phyloP scores from a whole-genome alignment of 352 stramenopile genomes.

The Pythium biforme region DNA sequence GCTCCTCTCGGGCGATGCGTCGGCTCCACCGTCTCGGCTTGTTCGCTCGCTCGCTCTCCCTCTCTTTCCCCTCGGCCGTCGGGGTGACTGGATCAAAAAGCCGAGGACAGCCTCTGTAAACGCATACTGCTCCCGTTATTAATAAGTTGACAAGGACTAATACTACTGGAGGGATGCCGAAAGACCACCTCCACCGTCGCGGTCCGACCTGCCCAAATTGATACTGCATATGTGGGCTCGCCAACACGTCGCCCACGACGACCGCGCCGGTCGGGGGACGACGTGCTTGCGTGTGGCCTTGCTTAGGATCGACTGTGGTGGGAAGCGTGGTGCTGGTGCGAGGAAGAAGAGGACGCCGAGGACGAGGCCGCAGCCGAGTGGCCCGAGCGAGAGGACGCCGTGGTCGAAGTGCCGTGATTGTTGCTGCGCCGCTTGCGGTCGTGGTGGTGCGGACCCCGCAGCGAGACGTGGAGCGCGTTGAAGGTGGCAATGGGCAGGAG shows the following conservation, averaged over 20 bases:
- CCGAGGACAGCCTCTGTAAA: conserved; percentile 14
- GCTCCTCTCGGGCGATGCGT: neutral
- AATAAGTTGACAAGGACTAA: conserved; percentile 33
- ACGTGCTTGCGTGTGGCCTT: neutral
- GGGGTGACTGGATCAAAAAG: conserved; percentile 33
- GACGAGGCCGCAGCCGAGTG: conserved; percentile 1
- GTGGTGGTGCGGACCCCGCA: conserved; percentile 1
- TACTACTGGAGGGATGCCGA: conserved; percentile 11
- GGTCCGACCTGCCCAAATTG: conserved; percentile 12
- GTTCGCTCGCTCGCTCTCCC: neutral
- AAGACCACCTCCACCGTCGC: neutral
- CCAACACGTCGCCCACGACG: too few relatives aligned
- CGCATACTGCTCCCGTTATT: conserved; percentile 27
- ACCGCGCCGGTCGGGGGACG: neutral
- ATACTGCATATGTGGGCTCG: conserved; percentile 14
- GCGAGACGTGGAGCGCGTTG: conserved; percentile 24
- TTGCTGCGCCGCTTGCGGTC: conserved; percentile 18
- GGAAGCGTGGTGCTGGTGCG: conserved; percentile 3
- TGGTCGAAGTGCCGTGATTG: neutral
- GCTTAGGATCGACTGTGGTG: conserved; percentile 16
- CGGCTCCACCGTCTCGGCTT: neutral
- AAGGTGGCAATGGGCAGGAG: conserved; percentile 20
- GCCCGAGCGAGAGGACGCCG: conserved; percentile 1
- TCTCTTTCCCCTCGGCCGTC: conserved; percentile 4
- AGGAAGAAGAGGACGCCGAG: neutral